Evolutionary conservation across 768 basidiomycete genomes (phyloP).

Genomic region (Tricholoma saponaceum): DNA sequence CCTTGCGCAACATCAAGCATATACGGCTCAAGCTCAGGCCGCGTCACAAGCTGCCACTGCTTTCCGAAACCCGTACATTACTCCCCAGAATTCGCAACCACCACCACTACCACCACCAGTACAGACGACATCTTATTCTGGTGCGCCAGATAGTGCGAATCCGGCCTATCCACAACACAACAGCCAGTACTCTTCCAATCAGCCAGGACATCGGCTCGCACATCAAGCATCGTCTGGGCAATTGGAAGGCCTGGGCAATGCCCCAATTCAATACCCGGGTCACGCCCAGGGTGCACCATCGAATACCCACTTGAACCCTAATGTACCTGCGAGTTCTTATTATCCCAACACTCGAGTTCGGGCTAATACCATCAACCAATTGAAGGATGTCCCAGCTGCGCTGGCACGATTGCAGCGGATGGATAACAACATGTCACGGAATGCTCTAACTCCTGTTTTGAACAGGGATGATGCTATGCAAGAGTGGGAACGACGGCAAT

Average conservation of each 20-base stretch:
- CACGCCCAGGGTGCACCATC: constrained; percentile 28
- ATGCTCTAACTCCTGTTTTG: constrained; percentile 88
- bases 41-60: constrained; percentile 68
- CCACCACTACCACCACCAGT: constrained; percentile 24
- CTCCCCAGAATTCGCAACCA: constrained; percentile 40
- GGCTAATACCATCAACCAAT: constrained; percentile 89
- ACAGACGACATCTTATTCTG: constrained; percentile 25
- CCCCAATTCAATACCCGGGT: constrained; percentile 29
- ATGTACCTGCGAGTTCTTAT: constrained; percentile 65
- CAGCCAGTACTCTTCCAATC: constrained; percentile 32
- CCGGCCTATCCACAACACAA: constrained; percentile 28
- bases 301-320: constrained; percentile 40
- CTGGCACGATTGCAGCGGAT: constrained; percentile 86
- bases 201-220: constrained; percentile 34
- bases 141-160: constrained; percentile 27
- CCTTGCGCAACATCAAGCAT: constrained; percentile 89
- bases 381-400: constrained; percentile 93
- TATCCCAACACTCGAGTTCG: constrained; percentile 68
- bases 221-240: constrained; percentile 52
- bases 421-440: constrained; percentile 85
- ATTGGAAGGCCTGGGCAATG: constrained; percentile 25
- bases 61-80: constrained; percentile 81
- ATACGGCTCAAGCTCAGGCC: constrained; percentile 81
- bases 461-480: constrained; percentile 93
- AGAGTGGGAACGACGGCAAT: constrained; percentile 92